Evolutionary conservation across 768 basidiomycete genomes (phyloP).

Genomic region (Leccinum olivaceopallidum): DNA sequence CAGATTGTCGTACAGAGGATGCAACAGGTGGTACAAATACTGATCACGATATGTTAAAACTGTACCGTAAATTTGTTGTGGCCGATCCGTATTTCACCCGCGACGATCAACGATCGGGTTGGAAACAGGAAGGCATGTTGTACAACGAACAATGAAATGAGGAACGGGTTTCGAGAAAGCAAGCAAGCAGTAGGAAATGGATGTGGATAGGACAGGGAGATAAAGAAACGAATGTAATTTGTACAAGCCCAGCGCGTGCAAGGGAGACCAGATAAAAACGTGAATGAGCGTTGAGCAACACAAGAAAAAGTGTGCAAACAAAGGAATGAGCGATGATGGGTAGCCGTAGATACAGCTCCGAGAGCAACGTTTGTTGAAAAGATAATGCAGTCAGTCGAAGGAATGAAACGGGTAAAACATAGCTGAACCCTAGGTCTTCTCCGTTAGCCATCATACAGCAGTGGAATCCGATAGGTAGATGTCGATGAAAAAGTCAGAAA

Average conservation of each 20-base stretch:
- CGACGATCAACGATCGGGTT: conserved; percentile 17
- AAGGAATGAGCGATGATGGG: conserved; percentile 6
- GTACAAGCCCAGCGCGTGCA: conserved; percentile 9
- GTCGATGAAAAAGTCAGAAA: conserved; percentile 1
- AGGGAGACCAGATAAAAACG: not conserved
- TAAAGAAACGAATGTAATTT: not conserved
- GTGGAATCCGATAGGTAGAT: not conserved
- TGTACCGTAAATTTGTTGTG: conserved; percentile 23
- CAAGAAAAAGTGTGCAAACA: not conserved
- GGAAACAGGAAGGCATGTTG: not conserved
- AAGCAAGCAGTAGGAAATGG: conserved; percentile 1
- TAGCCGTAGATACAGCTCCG: conserved; percentile 1
- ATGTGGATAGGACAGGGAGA: not conserved
- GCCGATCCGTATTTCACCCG: conserved; percentile 2
- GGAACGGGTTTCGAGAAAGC: not conserved
- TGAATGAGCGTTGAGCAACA: conserved; percentile 8
- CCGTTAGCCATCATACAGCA: conserved; percentile 1
- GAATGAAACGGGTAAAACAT: not conserved
- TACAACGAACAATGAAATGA: conserved; percentile 21
- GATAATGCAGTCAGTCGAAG: not conserved
- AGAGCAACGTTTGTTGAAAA: not conserved
- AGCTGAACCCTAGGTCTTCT: not conserved
- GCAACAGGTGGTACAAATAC: conserved; percentile 26
- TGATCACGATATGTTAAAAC: conserved; percentile 6
- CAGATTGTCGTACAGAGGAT: conserved; percentile 23